These are phyloP conservation scores for Thyridium curvatum DNA, from an alignment of 2,329 filamentous ascomycete species.

Conservation along the genomic window DNA sequence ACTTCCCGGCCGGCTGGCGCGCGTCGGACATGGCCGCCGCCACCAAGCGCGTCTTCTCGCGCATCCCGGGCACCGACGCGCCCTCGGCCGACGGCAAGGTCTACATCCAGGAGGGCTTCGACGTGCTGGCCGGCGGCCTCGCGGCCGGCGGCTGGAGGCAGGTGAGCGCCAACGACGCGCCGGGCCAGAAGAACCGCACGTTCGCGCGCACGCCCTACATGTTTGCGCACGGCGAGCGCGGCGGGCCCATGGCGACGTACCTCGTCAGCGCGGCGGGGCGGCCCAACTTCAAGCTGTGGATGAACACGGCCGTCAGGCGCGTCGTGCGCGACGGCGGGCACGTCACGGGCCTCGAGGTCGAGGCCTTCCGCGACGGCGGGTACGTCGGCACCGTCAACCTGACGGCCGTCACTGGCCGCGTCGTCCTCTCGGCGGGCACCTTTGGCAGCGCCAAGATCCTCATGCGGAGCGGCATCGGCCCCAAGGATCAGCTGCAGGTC, in stretches of 20 bases:
- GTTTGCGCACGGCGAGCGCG: conserved; percentile 54
- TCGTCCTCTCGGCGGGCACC: conserved; percentile 61
- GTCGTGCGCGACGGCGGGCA: conserved; percentile 51
- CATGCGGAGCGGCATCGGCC: conserved; percentile 62
- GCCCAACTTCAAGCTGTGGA: conserved; percentile 55
- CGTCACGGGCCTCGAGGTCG: conserved; percentile 55
- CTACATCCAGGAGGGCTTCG: conserved; percentile 62
- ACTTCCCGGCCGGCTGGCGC: conserved; percentile 69
- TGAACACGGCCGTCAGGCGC: conserved; percentile 55
- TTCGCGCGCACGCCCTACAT: conserved; percentile 58
- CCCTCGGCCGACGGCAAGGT: conserved; percentile 61
- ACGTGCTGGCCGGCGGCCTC: conserved; percentile 55
- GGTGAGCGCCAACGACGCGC: conserved; percentile 49
- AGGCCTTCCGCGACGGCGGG: conserved; percentile 43
- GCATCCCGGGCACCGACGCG: conserved; percentile 63
- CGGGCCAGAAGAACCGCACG: conserved; percentile 54
- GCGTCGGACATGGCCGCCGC: conserved; percentile 53
- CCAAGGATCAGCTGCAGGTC: conserved; percentile 48
- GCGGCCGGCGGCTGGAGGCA: conserved; percentile 54
- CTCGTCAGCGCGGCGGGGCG: conserved; percentile 50
- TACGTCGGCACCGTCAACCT: conserved; percentile 55
- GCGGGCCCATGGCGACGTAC: conserved; percentile 61
- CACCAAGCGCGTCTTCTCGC: conserved; percentile 55
- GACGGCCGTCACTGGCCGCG: conserved; percentile 52
- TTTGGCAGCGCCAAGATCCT: conserved; percentile 67